Conservation (phyloP, 805 yeast genomes). For the Kuraishia piskuri region DNA sequence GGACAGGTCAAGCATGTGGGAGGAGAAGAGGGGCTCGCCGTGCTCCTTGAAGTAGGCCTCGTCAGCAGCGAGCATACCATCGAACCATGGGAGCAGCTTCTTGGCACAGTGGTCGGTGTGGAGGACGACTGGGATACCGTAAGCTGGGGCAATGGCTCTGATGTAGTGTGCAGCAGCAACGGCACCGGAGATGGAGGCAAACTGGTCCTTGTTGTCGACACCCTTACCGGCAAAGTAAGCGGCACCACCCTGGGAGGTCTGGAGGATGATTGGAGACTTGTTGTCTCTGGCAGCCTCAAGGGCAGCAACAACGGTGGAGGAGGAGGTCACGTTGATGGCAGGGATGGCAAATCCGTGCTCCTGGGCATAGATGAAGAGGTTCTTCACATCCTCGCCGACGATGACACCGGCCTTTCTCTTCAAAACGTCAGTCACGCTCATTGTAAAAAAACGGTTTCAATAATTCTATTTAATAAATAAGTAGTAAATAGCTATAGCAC, state of each 20-base stretch:
- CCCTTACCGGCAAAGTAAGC: constrained; percentile 99
- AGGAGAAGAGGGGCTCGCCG: constrained; percentile 96
- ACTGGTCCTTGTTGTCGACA: constrained; percentile 86
- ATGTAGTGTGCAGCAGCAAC: constrained; percentile 97
- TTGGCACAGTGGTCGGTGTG: constrained; percentile 99
- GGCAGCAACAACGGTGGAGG: constrained; percentile 95
- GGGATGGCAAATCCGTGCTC: constrained; percentile 93
- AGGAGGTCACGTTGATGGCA: constrained; percentile 96
- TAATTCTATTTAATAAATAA: neutral
- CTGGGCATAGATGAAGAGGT: constrained; percentile 87
- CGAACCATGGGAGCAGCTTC: constrained; percentile 97
- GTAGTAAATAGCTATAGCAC: neutral
- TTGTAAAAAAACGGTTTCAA: constrained; percentile 21
- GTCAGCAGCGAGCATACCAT: constrained; percentile 95
- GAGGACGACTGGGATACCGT: constrained; percentile 93
- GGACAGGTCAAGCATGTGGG: constrained; percentile 97
- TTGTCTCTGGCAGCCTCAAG: constrained; percentile 95
- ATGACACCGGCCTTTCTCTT: constrained; percentile 94
- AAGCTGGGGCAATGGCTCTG: constrained; percentile 91
- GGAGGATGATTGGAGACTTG: constrained; percentile 92
- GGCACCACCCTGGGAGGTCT: constrained; percentile 98
- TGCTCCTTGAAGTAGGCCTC: constrained; percentile 79
- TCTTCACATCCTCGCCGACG: constrained; percentile 93
- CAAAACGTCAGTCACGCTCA: constrained; percentile 68
- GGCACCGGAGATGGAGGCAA: constrained; percentile 90